Evolutionary conservation across 108 stramenopile genomes (phyloP), one percentile per base, ranked within the genome.

Genomic region (Fragilariopsis cylindrus): DNA sequence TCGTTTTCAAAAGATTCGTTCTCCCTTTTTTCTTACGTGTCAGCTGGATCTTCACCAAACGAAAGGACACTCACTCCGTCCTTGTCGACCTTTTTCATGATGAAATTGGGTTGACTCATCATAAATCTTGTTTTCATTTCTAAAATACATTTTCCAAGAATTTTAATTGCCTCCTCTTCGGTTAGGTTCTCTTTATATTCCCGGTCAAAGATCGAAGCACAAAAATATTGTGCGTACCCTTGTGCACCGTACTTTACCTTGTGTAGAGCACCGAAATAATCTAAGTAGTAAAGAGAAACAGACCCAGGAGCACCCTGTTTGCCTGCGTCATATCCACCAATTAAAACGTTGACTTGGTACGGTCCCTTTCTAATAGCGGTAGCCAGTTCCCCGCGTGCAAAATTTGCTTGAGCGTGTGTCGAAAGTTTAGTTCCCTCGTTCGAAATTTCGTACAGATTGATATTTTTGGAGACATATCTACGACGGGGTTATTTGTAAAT

Each of bases 191-290:
- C 87, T 39, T 70, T 81, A 81, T 91, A 98, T 65, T 98, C 97
- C 60, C 94, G 75, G 81, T 99, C 99, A 74, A 98, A 92, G 63
- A 98, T 96, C 19, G 96, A 97, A 18, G 97, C 74, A 47, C 91
- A 91, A 83, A 99, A 99, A 82, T 94, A 89, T 62, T 92, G 81
- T 0, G 92, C 96, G 74, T 99, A 98, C 71, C 99, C 98, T 77
- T 96, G 96, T 12, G 84, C 82, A 42, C 93, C 93, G 58, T 84
- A 90, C 42, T 87, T 87, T 48, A 90, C 91, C 77, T 96, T 93
- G 52, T 83, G 82, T 65, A 98, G 76, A 13, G 93, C 72, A 15
- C 92, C 98, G 30, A 99, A 65, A 76, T 99, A 98, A 82, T 99
- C 99, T 71, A 99, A 73, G 65, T 88, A 91, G 75, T 97, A 98